Base-by-base conservation (phyloP, 257 asterid species). In the Ocimum tenuiflorum region DNA sequence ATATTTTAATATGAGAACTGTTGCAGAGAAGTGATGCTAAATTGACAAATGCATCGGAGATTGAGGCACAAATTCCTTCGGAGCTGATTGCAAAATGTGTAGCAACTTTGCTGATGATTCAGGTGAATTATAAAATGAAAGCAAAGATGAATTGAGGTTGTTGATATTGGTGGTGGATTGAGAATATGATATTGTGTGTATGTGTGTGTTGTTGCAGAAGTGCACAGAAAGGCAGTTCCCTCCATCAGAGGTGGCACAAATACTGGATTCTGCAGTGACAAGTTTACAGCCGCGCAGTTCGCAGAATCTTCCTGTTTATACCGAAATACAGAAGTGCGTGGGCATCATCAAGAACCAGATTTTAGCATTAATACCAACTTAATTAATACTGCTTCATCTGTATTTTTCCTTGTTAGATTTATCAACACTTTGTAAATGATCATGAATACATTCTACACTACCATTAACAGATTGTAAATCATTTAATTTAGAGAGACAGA, bases 301-400 rank as follows among this genome's bases (percentile, higher is more conserved):
- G 13, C 76, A 77, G 53, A 91, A 88, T 77, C 84, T 79, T 22
- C 84, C 88, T 12, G 65, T 86, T 54, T 91, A 86, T 72, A 72
- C 83, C 1, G 96, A 91, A 68, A 90, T 90, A 73, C 92, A 82
- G 69, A 85, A 90, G 65, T 85, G 97, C 83, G 81, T 90, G 95
- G 91, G 97, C 53, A 88, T 90, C 41, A 81, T 90, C 77, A 84
- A 75, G 83, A 90, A 81, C 89, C 91, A 90, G 73, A 90, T 90
- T 69, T 72, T 88, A 84, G 95, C 96, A 41, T 81, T 88, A 20
- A 75, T 91, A 68, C 92, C 97, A 13, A 86, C 86, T 4, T 86
- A 24, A 50, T 5, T 20, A 24, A 24, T 24, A n/a, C n/a, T n/a
- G n/a, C n/a, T n/a, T n/a, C n/a, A n/a, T n/a, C n/a, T n/a, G n/a